Base-by-base conservation (phyloP, 1,139 yeast genomes). In the Yamadazyma friedrichii region DNA sequence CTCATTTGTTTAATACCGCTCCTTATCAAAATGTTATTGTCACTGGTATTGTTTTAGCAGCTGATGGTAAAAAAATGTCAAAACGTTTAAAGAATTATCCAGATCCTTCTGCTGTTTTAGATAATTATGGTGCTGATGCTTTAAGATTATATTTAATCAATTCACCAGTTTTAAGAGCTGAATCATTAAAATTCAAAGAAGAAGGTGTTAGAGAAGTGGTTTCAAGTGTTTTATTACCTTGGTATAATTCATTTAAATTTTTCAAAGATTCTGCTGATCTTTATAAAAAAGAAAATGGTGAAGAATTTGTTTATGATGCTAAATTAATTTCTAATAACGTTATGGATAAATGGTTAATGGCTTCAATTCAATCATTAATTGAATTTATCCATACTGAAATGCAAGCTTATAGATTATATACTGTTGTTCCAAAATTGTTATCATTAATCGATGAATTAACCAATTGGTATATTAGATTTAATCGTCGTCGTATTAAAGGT, bases 31-130 rank as follows among this genome's bases (percentile, higher is more conserved):
- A 94, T 63, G 96, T 93, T 54, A 88, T 93, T 64, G 98, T 94
- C 42, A 78, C 91, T 36, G 99, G 99, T 74, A 87, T 94, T 61
- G 96, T 94, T 33, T 78, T 94, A 53, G 99, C 99, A 39, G 82
- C 94, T 37, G 99, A 94, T 62, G 99, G 99, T 66, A 94, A 91
- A 73, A 94, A 94, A 74, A 94, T 94, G 99, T 93, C 98, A 36
- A 94, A 94, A 76, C 83, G 98, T 59, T 80, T 94, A 62, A 91
- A 94, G 76, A 94, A 94, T 67, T 94, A 94, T 65, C 99, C 99
- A 45, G 97, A 93, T 70, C 98, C 98, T 49, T 75, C 73, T 49
- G 65, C 80, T 53, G 84, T 94, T 46, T 76, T 94, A 61, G 77
- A 86, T 50, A 82, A 82, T 61, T 91, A 88, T 59, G 99, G 99